Percentiles rank a stretch among this genome's conserved stretches.
Evolutionary conservation across 2,329 filamentous ascomycete species (phyloP).

Genomic region (Aspergillus melleus): DNA sequence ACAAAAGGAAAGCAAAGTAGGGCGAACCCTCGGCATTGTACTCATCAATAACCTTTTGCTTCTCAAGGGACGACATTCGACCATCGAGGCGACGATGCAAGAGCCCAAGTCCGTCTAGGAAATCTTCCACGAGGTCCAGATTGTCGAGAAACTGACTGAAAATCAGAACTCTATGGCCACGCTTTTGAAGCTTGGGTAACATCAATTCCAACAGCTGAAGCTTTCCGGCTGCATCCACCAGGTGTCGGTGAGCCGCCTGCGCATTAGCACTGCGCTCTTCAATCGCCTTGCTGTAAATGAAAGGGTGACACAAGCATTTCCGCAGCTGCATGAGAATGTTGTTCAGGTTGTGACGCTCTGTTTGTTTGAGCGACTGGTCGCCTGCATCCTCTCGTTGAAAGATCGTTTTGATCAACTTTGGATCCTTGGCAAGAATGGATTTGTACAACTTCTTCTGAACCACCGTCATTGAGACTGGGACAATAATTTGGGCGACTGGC

Average conservation of each 20-base stretch:
- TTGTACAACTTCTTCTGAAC: conserved; percentile 94
- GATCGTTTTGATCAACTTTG: conserved; percentile 82
- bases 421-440: conserved; percentile 87
- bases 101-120: conserved; percentile 73
- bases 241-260: conserved; percentile 68
- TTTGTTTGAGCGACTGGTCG: conserved; percentile 54
- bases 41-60: conserved; percentile 90
- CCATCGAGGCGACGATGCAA: conserved; percentile 82
- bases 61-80: conserved; percentile 74
- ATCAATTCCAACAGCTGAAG: conserved; percentile 80
- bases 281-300: conserved; percentile 86
- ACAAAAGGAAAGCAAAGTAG: conserved; percentile 87
- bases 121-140: conserved; percentile 89
- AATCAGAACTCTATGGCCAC: conserved; percentile 86
- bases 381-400: conserved; percentile 63
- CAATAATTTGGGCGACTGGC: conserved; percentile 89
- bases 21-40: conserved; percentile 84
- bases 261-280: conserved; percentile 73
- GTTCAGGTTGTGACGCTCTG: conserved; percentile 77
- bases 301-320: conserved; percentile 94
- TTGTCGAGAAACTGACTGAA: conserved; percentile 94
- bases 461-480: conserved; percentile 92
- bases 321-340: conserved; percentile 95
- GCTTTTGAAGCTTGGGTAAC: conserved; percentile 80
- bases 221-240: conserved; percentile 90